Conservation (phyloP, 805 yeast genomes). For the Maudiozyma barnettii region DNA sequence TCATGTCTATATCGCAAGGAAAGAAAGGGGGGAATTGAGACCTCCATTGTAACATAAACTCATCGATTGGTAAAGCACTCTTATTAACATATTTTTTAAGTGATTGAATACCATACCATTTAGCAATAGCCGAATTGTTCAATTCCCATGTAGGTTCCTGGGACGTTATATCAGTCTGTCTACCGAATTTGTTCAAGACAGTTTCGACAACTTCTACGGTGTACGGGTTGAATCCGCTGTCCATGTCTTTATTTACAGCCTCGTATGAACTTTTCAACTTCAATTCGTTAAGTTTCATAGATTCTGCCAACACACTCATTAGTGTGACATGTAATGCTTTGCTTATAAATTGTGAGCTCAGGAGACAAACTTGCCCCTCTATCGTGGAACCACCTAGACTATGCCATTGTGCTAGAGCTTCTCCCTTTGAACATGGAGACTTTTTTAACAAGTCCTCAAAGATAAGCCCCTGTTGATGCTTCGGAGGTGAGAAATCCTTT, state of each 20-base stretch:
- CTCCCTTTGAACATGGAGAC: constrained; percentile 46
- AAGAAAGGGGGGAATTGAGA: constrained; percentile 53
- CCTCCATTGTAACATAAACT: constrained; percentile 56
- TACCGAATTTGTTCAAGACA: constrained; percentile 39
- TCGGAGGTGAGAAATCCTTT: constrained; percentile 5
- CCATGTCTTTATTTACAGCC: constrained; percentile 25
- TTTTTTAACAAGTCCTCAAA: constrained; percentile 31
- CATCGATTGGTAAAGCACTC: constrained; percentile 33
- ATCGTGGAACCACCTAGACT: constrained; percentile 46
- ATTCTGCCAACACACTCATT: constrained; percentile 33
- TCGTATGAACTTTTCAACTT: constrained; percentile 24
- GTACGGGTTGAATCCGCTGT: constrained; percentile 24
- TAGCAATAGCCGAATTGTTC: constrained; percentile 36
- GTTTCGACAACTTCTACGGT: constrained; percentile 40
- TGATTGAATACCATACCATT: constrained; percentile 56
- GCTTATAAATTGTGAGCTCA: constrained; percentile 29
- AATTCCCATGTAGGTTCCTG: constrained; percentile 28
- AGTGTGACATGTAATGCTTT: constrained; percentile 30
- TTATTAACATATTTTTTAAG: constrained; percentile 32
- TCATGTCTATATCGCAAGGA: constrained; percentile 49
- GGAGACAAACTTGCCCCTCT: constrained; percentile 34
- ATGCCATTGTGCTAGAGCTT: constrained; percentile 47
- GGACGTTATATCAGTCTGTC: constrained; percentile 7
- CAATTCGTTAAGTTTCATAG: constrained; percentile 23
- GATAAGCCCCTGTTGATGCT: constrained; percentile 11